Evolutionary conservation across 495 filamentous ascomycete genomes (phyloP).

Genomic region (Usnea hakonensis): DNA sequence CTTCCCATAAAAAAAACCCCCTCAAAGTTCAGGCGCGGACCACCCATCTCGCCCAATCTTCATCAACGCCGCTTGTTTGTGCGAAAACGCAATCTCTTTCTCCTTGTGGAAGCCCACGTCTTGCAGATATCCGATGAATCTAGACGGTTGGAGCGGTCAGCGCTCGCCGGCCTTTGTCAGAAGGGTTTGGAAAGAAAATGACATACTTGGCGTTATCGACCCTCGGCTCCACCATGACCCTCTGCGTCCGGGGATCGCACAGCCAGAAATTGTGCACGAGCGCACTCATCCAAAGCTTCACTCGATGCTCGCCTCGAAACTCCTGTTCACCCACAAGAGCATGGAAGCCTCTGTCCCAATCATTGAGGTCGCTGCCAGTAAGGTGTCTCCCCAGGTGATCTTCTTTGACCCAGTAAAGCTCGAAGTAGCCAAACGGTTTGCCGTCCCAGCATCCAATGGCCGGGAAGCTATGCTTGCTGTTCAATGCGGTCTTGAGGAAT

Average conservation of each 20-base stretch:
- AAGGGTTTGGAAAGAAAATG: not conserved
- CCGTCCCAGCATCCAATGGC: constrained; percentile 92
- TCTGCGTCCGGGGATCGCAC: constrained; percentile 73
- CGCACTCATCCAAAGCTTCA: constrained; percentile 72
- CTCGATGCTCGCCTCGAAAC: constrained; percentile 67
- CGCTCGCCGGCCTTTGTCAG: not conserved
- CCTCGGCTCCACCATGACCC: constrained; percentile 77
- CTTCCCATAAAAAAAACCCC: too few species aligned
- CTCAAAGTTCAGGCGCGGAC: constrained; percentile 67
- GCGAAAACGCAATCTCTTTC: constrained; percentile 77
- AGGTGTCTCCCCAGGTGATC: constrained; percentile 65
- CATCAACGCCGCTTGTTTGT: constrained; percentile 88
- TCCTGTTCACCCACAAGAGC: constrained; percentile 88
- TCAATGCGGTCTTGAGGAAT: constrained; percentile 60
- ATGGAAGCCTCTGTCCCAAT: constrained; percentile 87
- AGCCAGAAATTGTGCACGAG: constrained; percentile 79
- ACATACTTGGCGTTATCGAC: constrained; percentile 85
- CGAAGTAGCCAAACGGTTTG: constrained; percentile 93
- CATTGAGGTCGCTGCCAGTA: constrained; percentile 48
- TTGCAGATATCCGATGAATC: constrained; percentile 70
- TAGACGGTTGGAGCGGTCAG: too few species aligned
- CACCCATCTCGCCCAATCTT: constrained; percentile 75
- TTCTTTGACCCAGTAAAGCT: constrained; percentile 98
- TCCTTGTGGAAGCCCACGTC: constrained; percentile 80
- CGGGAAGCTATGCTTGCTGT: constrained; percentile 70